Percentiles rank a stretch among this genome's conserved stretches.
Evolutionary conservation across 768 basidiomycete genomes (phyloP).

Genomic region (Coprinellus micaceus): DNA sequence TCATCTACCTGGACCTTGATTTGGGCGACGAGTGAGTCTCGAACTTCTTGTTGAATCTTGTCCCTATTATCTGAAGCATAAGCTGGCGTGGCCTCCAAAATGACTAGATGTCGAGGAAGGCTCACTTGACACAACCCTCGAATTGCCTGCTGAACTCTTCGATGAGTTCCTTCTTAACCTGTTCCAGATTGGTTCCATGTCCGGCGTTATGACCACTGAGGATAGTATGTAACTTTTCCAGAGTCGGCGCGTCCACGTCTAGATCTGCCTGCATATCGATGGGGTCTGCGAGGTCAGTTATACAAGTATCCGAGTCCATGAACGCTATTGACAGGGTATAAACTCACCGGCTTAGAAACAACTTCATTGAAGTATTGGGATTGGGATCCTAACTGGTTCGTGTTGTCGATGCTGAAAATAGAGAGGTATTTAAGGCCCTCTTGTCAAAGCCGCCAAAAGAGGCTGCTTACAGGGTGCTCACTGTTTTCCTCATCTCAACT

Average conservation of each 20-base stretch:
- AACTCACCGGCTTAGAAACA: not conserved
- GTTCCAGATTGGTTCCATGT: conserved; percentile 13
- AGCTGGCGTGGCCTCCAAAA: not conserved
- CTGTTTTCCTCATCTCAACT: conserved; percentile 6
- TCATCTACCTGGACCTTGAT: conserved; percentile 43
- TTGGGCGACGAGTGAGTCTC: conserved; percentile 38
- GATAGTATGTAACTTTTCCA: conserved; percentile 16
- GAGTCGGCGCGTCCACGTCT: conserved; percentile 6
- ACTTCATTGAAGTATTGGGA: conserved; percentile 1
- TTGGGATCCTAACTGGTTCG: not conserved
- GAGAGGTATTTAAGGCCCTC: not conserved
- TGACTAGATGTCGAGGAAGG: too few relatives aligned
- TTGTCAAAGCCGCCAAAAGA: not conserved
- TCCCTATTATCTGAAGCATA: conserved; percentile 24
- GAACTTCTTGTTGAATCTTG: conserved; percentile 34
- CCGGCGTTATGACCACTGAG: conserved; percentile 18
- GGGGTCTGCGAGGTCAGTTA: not conserved
- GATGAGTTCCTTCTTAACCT: conserved; percentile 17
- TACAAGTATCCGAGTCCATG: not conserved
- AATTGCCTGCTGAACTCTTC: conserved; percentile 14
- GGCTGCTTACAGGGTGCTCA: not conserved
- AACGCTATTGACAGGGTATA: not conserved
- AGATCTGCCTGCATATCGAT: not conserved
- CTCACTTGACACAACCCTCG: conserved; percentile 14
- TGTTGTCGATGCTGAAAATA: not conserved